phyloP scores from a whole-genome alignment of 208 protist species.

The Angomonas desouzai region DNA sequence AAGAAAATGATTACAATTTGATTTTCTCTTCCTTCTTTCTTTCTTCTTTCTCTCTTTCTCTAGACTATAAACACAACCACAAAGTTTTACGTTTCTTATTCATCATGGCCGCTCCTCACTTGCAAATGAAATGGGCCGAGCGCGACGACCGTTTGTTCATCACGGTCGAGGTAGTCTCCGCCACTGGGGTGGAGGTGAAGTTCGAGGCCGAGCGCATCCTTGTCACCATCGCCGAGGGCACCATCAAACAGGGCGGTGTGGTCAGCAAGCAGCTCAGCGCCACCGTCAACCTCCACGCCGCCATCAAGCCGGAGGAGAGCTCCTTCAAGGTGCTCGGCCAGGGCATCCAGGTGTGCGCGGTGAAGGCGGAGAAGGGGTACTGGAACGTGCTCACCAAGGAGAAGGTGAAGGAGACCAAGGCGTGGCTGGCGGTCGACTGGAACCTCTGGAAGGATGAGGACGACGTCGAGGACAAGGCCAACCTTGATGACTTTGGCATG shows the following conservation, averaged over 20 bases:
- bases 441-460: conserved; percentile 92
- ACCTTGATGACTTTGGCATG: conserved; percentile 66
- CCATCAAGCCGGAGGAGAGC: conserved; percentile 70
- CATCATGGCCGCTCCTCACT: conserved; percentile 51
- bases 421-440: conserved; percentile 87
- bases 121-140: conserved; percentile 90
- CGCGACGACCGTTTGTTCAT: conserved; percentile 85
- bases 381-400: conserved; percentile 81
- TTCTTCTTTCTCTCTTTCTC: neutral
- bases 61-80: too few relatives aligned
- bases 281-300: conserved; percentile 69
- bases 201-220: conserved; percentile 77
- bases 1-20: too few relatives aligned
- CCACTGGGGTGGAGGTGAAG: conserved; percentile 66
- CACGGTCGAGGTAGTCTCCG: conserved; percentile 71
- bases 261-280: conserved; percentile 52
- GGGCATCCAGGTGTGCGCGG: conserved; percentile 82
- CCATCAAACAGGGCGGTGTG: conserved; percentile 60
- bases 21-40: neutral
- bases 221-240: conserved; percentile 60
- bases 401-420: conserved; percentile 64
- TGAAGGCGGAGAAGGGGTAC: conserved; percentile 86
- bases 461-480: conserved; percentile 66
- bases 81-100: too few relatives aligned
- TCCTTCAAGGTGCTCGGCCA: conserved; percentile 86